Conservation (phyloP, 208 protist genomes). For the Acanthamoeba healyi region DNA sequence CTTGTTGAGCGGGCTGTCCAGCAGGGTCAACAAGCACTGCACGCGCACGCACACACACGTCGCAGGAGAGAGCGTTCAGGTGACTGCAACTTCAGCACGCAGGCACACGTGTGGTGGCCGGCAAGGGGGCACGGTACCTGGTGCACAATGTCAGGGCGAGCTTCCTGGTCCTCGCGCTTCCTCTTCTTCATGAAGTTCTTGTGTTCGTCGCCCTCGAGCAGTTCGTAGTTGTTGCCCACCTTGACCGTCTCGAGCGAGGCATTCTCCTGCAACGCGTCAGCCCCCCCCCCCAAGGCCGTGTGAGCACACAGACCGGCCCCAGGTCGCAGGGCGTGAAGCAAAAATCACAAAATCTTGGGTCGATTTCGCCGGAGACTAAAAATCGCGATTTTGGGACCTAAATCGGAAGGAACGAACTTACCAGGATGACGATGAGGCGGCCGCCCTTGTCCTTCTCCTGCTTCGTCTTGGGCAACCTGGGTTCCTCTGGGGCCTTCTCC, state of each 20-base stretch:
- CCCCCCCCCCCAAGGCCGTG: too few species aligned
- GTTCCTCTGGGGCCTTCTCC: slow-evolving; percentile 43
- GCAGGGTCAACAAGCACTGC: slow-evolving; percentile 96
- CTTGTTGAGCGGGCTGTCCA: slow-evolving; percentile 99
- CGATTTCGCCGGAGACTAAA: background rate
- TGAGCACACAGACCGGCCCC: too few species aligned
- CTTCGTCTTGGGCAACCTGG: slow-evolving; percentile 71
- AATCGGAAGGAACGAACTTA: too few species aligned
- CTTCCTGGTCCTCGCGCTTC: slow-evolving; percentile 95
- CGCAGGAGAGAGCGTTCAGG: background rate
- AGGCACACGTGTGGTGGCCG: background rate
- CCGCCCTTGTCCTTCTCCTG: slow-evolving; percentile 60
- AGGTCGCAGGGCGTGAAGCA: background rate
- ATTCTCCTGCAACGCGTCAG: too few species aligned
- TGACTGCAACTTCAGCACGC: background rate
- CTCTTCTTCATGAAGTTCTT: slow-evolving; percentile 94
- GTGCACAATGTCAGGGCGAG: slow-evolving; percentile 98
- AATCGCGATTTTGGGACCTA: background rate
- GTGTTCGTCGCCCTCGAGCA: slow-evolving; percentile 98
- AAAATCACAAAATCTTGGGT: background rate
- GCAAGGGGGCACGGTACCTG: slow-evolving; percentile 88
- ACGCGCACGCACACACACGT: background rate
- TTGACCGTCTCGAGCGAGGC: slow-evolving; percentile 82
- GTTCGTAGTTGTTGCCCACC: slow-evolving; percentile 95
- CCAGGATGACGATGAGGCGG: slow-evolving; percentile 71